These are phyloP conservation scores for Datisca glomerata DNA, from an alignment of 306 rosid species.

Conservation along the genomic window DNA sequence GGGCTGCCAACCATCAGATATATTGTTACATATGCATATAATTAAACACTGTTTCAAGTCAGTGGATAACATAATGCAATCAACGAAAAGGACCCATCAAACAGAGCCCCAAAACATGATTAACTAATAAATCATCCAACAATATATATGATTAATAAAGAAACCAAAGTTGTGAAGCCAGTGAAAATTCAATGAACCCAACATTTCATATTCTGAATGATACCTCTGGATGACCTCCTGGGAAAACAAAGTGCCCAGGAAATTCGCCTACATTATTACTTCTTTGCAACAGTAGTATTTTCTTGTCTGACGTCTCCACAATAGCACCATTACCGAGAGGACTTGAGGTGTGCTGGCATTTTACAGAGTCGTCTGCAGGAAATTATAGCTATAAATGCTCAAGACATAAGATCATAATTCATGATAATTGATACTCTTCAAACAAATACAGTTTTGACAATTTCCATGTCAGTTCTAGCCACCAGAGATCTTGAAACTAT, in stretches of 20 bases:
- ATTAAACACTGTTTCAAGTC: neutral
- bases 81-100: conserved; percentile 4
- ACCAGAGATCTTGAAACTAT: no score
- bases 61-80: conserved; percentile 10
- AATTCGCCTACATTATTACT: conserved; percentile 89
- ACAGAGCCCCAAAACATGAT: no score
- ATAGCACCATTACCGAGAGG: conserved; percentile 95
- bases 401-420: conserved; percentile 1
- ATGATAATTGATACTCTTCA: no score
- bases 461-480: no score
- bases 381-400: conserved; percentile 8
- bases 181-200: no score
- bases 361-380: conserved; percentile 48
- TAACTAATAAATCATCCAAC: no score
- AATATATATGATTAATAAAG: no score
- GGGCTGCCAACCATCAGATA: conserved; percentile 51
- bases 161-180: no score
- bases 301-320: conserved; percentile 69
- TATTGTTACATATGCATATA: neutral
- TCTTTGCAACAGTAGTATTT: conserved; percentile 65
- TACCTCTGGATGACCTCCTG: conserved; percentile 99
- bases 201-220: neutral
- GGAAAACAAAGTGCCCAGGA: conserved; percentile 89
- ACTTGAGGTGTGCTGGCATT: conserved; percentile 78
- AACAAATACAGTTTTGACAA: no score